Evolutionary conservation across 495 filamentous ascomycete genomes (phyloP).

Genomic region (Penicillium roqueforti): DNA sequence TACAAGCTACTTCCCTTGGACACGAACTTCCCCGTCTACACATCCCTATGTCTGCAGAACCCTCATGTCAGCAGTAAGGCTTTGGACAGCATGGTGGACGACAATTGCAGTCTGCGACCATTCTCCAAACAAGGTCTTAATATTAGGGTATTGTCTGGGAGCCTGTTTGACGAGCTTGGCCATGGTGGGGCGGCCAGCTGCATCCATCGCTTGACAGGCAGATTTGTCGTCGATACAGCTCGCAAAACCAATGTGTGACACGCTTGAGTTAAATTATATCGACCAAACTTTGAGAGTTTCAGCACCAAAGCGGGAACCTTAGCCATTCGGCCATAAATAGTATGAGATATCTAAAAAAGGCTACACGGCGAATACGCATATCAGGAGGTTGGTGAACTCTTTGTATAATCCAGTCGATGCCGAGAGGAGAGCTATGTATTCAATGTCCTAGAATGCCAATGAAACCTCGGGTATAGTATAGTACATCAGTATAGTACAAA

Average conservation of each 20-base stretch:
- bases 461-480: conserved; percentile 4
- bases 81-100: conserved; percentile 46
- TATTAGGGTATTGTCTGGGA: conserved; percentile 51
- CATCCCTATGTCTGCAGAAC: not conserved
- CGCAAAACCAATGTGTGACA: too few relatives aligned
- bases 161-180: conserved; percentile 45
- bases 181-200: conserved; percentile 44
- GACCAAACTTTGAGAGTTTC: not conserved
- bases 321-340: not conserved
- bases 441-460: not conserved
- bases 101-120: conserved; percentile 57
- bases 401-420: not conserved
- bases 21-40: not conserved
- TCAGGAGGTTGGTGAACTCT: not conserved
- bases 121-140: conserved; percentile 57
- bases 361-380: too few relatives aligned
- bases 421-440: not conserved
- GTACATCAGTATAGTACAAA: conserved; percentile 2
- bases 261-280: not conserved
- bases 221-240: not conserved
- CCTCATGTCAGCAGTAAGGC: conserved; percentile 22
- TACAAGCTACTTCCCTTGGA: conserved; percentile 1
- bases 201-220: conserved; percentile 29
- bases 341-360: not conserved
- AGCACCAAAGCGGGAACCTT: conserved; percentile 1